A percentile compares a stretch with the other conserved stretches of the same genome.
Evolutionary conservation across 306 rosid species (phyloP).

Genomic region (Styphnolobium japonicum): DNA sequence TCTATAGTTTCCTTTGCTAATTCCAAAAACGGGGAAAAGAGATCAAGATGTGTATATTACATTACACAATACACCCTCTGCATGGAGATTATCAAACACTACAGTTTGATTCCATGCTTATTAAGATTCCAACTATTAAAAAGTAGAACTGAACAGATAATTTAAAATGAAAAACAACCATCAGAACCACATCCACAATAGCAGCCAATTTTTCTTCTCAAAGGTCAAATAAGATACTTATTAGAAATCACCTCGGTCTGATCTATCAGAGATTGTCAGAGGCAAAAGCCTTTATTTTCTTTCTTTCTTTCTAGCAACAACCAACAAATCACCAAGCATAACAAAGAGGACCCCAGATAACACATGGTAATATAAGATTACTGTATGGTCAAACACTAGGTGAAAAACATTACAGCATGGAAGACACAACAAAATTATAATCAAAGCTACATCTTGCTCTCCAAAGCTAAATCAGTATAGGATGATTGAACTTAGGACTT

Average conservation of each 20-base stretch:
- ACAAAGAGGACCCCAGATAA: neutral
- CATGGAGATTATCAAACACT: neutral
- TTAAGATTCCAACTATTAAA: neutral
- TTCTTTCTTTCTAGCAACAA: neutral
- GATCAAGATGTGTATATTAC: neutral
- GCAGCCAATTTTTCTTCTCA: neutral
- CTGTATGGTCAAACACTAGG: neutral
- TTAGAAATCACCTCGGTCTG: neutral
- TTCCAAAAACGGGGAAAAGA: neutral
- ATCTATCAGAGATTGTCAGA: neutral
- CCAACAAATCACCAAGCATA: neutral
- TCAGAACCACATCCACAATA: slow-evolving; percentile 13
- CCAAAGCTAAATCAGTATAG: neutral
- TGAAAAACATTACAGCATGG: neutral
- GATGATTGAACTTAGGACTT: neutral
- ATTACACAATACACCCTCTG: neutral
- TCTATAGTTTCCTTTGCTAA: neutral
- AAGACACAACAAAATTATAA: neutral
- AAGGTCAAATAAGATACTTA: slow-evolving; percentile 2
- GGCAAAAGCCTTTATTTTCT: neutral
- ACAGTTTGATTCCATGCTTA: neutral
- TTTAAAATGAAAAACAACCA: neutral
- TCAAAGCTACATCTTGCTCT: neutral
- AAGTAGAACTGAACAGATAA: neutral
- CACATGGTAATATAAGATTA: neutral